Base-by-base conservation (phyloP, 208 protist genomes). In the Phytomonas sp. region DNA sequence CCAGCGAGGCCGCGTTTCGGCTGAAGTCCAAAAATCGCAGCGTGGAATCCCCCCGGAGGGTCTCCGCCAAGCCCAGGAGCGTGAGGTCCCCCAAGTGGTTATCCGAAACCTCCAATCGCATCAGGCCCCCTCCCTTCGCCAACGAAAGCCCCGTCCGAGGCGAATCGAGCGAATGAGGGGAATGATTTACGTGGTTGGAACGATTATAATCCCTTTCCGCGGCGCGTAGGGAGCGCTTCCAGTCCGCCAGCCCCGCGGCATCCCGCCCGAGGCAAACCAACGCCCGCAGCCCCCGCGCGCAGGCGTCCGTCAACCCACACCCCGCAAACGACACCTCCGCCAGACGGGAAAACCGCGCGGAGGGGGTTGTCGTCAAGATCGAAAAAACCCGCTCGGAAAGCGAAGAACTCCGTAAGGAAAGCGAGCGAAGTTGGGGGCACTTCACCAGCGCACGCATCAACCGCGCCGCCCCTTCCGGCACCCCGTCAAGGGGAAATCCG, bases 31-130 rank as follows among this genome's bases (percentile, higher is more conserved):
- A 64, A 8, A 77, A 80, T n/a, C 74, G 76, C 64, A 91, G 72
- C 29, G 82, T 75, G 5, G 72, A 73, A 8, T 37, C 34, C 62
- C 86, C 80, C 33, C 69, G 40, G 45, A 89, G 74, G 26, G 79
- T 82, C 36, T 68, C 63, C 11, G 73, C 80, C 30, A 92, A 6
- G 23, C 74, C 78, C 26, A 52, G 66, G 32, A 86, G 77, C 40
- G 87, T 84, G 33, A 64, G 73, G 32, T 89, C 83, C 30, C 84
- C 77, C 12, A 92, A 69, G 14, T 69, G 56, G 69, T 92, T 92
- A 26, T 79, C 75, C 12, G 83, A 89, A 12, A 87, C 62, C 63
- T 92, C 78, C 29, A 92, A 71, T 29, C 73, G 69, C 45, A 81
- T 70, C 61, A 89, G 49, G 4, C 73, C 83, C 6, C 63, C 36